These are phyloP conservation scores for Malus domestica DNA, from an alignment of 306 rosid species.

Conservation along the genomic window ASM211411v1 NC_041792.1:28580907-28581406, in stretches of 20 bases:
- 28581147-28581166: slow-evolving; percentile 31
- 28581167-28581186: background rate
- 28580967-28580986: background rate
- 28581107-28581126: slow-evolving; percentile 27
- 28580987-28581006: slow-evolving; percentile 37
- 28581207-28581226: slow-evolving; percentile 8
- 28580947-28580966: background rate
- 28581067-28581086: slow-evolving; percentile 22
- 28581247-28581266: slow-evolving; percentile 20
- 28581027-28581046: slow-evolving; percentile 26
- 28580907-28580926: slow-evolving; percentile 6
- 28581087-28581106: slow-evolving; percentile 15
- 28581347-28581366: background rate
- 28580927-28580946: background rate
- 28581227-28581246: slow-evolving; percentile 26
- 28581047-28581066: slow-evolving; percentile 19
- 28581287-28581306: background rate
- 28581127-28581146: slow-evolving; percentile 16
- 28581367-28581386: background rate
- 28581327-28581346: background rate
- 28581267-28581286: background rate
- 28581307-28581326: slow-evolving; percentile 11
- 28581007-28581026: background rate
- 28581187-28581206: slow-evolving; percentile 6
- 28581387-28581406: background rate